phyloP scores from a whole-genome alignment of 1,139 yeast species.

The Lodderomyces parapsilosis region DNA sequence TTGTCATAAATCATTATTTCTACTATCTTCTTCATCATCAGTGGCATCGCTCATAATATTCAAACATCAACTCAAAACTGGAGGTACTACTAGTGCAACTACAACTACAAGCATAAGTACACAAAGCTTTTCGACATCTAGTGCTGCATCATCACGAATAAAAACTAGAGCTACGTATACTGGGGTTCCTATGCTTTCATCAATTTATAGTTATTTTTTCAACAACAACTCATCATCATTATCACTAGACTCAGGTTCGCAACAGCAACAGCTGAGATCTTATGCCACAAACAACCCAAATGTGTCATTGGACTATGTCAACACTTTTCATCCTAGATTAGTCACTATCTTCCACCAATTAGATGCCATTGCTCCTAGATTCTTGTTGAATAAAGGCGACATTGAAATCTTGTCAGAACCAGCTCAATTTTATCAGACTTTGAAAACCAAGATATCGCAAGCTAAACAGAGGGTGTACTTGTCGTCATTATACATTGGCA shows the following conservation, averaged over 20 bases:
- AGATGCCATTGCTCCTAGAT: conserved; percentile 70
- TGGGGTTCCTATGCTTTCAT: conserved; percentile 8
- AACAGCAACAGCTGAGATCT: conserved; percentile 5
- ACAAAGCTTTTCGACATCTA: neutral
- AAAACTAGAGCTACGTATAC: neutral
- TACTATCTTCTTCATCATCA: conserved; percentile 1
- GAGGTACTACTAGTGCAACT: neutral
- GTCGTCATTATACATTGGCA: conserved; percentile 86
- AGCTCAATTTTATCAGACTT: conserved; percentile 59
- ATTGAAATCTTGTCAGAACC: conserved; percentile 70
- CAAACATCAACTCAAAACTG: conserved; percentile 3
- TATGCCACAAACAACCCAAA: conserved; percentile 30
- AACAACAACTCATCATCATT: conserved; percentile 4
- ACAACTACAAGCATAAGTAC: neutral
- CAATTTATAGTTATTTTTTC: conserved; percentile 10
- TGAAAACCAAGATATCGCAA: conserved; percentile 53
- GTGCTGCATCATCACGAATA: neutral
- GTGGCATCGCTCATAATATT: neutral
- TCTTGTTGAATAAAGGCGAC: conserved; percentile 57
- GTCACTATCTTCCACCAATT: conserved; percentile 53
- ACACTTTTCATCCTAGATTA: conserved; percentile 48
- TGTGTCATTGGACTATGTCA: conserved; percentile 16
- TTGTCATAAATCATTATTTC: neutral
- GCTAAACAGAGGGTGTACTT: conserved; percentile 69
- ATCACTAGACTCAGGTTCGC: neutral